Evolutionary conservation across 306 rosid genomes (phyloP).

Genomic region (Acmispon strigosus): DNA sequence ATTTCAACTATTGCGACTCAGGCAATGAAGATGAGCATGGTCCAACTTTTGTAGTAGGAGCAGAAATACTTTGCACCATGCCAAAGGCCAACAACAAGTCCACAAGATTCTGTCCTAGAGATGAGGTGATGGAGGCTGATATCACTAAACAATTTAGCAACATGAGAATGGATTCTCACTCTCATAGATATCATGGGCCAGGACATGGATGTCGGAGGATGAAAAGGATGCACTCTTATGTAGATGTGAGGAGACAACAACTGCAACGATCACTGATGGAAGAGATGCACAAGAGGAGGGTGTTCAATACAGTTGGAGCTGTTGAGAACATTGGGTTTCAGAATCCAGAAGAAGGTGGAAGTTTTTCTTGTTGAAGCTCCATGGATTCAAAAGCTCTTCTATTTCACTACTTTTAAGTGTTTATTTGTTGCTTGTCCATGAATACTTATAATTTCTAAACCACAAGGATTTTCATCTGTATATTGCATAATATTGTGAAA

Average conservation of each 20-base stretch:
- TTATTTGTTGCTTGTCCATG: neutral
- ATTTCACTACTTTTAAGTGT: neutral
- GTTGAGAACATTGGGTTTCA: slow-evolving; percentile 74
- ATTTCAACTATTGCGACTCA: slow-evolving; percentile 37
- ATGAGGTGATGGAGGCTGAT: slow-evolving; percentile 17
- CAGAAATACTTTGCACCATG: slow-evolving; percentile 17
- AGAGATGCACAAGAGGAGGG: slow-evolving; percentile 57
- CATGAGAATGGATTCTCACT: slow-evolving; percentile 8
- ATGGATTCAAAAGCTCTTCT: neutral
- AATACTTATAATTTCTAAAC: neutral
- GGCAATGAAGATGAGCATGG: slow-evolving; percentile 40
- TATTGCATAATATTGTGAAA: neutral
- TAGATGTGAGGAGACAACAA: slow-evolving; percentile 54
- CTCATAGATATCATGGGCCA: neutral
- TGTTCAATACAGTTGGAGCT: slow-evolving; percentile 60
- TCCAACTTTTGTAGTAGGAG: neutral
- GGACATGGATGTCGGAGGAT: slow-evolving; percentile 9
- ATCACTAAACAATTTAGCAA: slow-evolving; percentile 19
- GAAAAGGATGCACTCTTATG: slow-evolving; percentile 36
- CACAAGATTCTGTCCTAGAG: slow-evolving; percentile 66
- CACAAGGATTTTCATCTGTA: neutral
- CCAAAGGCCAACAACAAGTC: slow-evolving; percentile 31
- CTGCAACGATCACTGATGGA: slow-evolving; percentile 61
- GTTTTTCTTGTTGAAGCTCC: slow-evolving; percentile 8
- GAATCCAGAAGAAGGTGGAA: slow-evolving; percentile 23